A percentile compares a stretch with the other conserved stretches of the same genome.
phyloP scores from a whole-genome alignment of 345 rosid species.

The Lagerstroemia speciosa region DNA sequence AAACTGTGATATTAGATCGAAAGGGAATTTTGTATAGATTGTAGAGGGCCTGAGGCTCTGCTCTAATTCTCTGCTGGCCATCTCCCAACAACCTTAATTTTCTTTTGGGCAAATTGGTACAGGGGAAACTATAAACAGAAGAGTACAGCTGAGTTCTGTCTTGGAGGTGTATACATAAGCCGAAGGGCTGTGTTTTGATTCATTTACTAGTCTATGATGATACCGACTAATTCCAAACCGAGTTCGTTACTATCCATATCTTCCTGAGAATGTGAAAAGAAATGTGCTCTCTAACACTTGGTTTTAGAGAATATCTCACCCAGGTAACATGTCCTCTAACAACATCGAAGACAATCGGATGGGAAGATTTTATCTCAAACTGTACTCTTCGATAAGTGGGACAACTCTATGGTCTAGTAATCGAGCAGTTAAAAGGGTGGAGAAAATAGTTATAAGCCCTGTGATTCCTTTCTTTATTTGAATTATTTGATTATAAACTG shows the following conservation, averaged over 20 bases:
- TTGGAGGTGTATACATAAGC: background rate
- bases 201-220: background rate
- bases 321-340: too few relatives aligned
- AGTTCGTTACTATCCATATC: background rate
- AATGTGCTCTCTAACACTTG: too few relatives aligned
- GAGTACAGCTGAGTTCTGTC: background rate
- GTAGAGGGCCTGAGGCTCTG: slow-evolving; percentile 21
- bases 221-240: too few relatives aligned
- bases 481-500: too few relatives aligned
- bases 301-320: too few relatives aligned
- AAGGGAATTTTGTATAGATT: slow-evolving; percentile 39
- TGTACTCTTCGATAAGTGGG: too few relatives aligned
- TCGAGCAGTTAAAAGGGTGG: too few relatives aligned
- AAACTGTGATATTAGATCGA: slow-evolving; percentile 11
- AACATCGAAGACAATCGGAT: background rate
- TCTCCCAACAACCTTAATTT: background rate
- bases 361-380: background rate
- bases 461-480: too few relatives aligned
- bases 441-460: too few relatives aligned
- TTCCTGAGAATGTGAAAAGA: background rate
- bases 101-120: background rate
- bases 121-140: background rate
- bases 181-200: background rate
- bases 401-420: too few relatives aligned
- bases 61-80: background rate